These are phyloP conservation scores for Apium graveolens DNA, from an alignment of 129 eudicot species.

Conservation along the genomic window DNA sequence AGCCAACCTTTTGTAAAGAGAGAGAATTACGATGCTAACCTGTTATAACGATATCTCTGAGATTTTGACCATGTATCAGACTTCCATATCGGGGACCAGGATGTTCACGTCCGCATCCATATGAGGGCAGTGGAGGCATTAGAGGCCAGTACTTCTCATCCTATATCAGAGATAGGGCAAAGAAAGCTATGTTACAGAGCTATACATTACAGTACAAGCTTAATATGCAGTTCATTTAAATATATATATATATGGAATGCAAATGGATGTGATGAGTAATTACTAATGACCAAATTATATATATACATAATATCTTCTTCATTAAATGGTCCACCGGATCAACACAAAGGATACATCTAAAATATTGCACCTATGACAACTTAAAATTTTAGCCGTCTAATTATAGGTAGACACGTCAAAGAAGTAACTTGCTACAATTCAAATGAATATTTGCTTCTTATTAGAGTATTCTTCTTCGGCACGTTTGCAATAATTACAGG, in stretches of 20 bases:
- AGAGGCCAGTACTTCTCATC: constrained; percentile 82
- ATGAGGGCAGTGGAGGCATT: constrained; percentile 96
- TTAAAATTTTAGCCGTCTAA: background rate
- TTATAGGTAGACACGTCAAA: background rate
- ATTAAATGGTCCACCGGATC: too few species aligned
- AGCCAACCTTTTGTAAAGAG: background rate
- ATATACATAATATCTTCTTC: too few species aligned
- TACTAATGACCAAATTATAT: background rate
- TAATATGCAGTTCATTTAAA: background rate
- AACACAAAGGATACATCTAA: background rate
- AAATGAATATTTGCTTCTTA: background rate
- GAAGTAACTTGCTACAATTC: background rate
- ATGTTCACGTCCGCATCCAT: constrained; percentile 94
- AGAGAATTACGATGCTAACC: constrained; percentile 25
- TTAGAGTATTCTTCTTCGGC: background rate
- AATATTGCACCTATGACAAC: background rate
- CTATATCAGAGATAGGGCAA: constrained; percentile 23
- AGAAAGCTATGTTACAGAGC: background rate
- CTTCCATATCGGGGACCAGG: constrained; percentile 95
- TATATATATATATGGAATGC: background rate
- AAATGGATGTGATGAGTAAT: background rate
- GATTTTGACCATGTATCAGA: constrained; percentile 95
- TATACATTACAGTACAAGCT: background rate
- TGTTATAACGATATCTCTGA: constrained; percentile 86
- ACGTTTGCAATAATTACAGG: background rate